phyloP scores from a whole-genome alignment of 148 eudicot species.

The Amaranthus palmeri region DNA sequence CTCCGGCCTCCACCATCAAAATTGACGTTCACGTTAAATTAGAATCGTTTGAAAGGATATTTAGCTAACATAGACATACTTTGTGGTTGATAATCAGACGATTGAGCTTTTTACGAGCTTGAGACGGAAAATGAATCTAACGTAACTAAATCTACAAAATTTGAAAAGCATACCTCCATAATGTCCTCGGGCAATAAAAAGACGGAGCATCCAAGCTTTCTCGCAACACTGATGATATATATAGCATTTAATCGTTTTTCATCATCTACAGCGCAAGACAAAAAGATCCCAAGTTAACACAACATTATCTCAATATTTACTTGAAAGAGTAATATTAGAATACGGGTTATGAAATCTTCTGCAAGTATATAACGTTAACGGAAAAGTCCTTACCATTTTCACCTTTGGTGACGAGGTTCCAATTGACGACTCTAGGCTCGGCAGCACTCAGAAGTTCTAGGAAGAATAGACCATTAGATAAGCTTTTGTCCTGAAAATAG shows the following conservation, averaged over 20 bases:
- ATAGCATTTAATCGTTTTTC: slow-evolving; percentile 95
- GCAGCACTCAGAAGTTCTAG: slow-evolving; percentile 94
- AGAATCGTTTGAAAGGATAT: neutral
- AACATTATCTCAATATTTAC: too few species aligned
- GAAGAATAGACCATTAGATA: slow-evolving; percentile 81
- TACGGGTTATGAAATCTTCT: neutral
- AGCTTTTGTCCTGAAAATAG: slow-evolving; percentile 67
- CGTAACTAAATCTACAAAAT: neutral
- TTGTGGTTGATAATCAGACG: too few species aligned
- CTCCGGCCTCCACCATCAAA: too few species aligned
- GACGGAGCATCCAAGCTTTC: slow-evolving; percentile 92
- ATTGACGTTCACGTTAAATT: too few species aligned
- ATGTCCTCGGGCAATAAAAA: slow-evolving; percentile 96
- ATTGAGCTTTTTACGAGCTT: too few species aligned
- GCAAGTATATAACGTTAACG: neutral
- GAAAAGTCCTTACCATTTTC: slow-evolving; percentile 50
- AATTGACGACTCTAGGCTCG: slow-evolving; percentile 89
- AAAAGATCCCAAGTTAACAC: neutral
- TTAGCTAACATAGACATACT: neutral
- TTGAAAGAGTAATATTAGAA: neutral
- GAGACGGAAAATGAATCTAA: too few species aligned
- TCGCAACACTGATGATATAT: slow-evolving; percentile 91
- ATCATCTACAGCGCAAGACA: slow-evolving; percentile 44
- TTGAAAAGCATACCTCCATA: slow-evolving; percentile 59
- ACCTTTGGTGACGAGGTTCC: slow-evolving; percentile 98